These are phyloP conservation scores for Inga oerstediana DNA, from an alignment of 306 rosid genomes.

Conservation along the genomic window DNA sequence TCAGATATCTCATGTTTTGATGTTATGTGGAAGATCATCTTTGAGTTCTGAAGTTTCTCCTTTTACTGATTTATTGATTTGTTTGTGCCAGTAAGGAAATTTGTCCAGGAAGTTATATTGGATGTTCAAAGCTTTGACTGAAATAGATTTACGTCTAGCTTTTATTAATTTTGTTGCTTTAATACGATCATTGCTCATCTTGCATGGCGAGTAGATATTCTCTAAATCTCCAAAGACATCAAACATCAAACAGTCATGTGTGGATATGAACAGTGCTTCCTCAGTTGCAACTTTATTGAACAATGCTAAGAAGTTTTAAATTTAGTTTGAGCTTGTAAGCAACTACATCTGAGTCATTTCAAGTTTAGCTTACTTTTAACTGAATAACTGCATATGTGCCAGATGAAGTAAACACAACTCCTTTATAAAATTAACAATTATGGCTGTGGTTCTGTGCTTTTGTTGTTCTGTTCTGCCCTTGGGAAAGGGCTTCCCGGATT, in stretches of 20 bases:
- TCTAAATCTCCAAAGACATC: not conserved
- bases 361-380: not conserved
- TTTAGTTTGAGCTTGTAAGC: not conserved
- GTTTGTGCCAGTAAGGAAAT: no score
- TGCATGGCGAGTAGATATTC: not conserved
- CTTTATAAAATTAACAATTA: not conserved
- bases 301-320: not conserved
- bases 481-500: not conserved
- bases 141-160: not conserved
- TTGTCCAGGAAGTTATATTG: no score
- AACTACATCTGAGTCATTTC: not conserved
- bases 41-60: not conserved
- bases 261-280: not conserved
- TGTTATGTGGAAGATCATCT: not conserved
- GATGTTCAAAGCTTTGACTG: not conserved
- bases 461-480: not conserved
- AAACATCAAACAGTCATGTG: not conserved
- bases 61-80: no score
- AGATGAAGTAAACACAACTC: not conserved
- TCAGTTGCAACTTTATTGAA: not conserved
- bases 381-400: not conserved
- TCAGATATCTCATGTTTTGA: not conserved
- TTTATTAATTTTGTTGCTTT: not conserved
- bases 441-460: not conserved
- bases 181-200: not conserved